These are phyloP conservation scores for Solanum bulbocastanum DNA, from an alignment of 257 asterid genomes.

Conservation along the genomic window DNA sequence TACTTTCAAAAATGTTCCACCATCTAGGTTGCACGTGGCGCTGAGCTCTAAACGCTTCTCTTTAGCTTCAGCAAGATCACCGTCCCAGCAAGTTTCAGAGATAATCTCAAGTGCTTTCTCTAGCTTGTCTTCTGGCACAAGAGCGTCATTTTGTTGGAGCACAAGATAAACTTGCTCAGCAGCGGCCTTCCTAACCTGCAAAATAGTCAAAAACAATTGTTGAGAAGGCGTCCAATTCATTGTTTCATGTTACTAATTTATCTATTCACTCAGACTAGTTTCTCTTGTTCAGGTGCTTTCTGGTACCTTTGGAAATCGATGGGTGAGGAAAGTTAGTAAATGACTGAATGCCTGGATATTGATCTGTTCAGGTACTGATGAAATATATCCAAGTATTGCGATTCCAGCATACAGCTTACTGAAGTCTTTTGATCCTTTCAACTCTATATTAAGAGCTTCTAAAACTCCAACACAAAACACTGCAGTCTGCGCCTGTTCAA, in stretches of 20 bases:
- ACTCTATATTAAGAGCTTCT: constrained; percentile 54
- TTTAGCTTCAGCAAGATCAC: constrained; percentile 70
- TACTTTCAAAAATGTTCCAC: constrained; percentile 12
- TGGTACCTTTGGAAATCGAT: constrained; percentile 81
- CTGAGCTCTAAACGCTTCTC: constrained; percentile 43
- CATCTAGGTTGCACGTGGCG: constrained; percentile 41
- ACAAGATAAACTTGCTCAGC: constrained; percentile 84
- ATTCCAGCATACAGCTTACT: constrained; percentile 74
- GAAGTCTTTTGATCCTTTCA: constrained; percentile 83
- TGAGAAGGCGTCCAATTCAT: neutral
- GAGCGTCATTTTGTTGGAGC: constrained; percentile 51
- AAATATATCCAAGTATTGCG: constrained; percentile 75
- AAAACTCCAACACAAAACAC: constrained; percentile 58
- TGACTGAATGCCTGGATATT: constrained; percentile 52
- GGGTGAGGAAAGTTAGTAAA: constrained; percentile 59
- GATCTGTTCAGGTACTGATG: constrained; percentile 54
- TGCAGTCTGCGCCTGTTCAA: constrained; percentile 51
- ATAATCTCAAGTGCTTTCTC: constrained; percentile 66
- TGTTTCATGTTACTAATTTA: neutral
- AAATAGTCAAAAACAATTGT: neutral
- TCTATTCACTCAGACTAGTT: neutral
- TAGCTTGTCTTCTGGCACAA: constrained; percentile 48
- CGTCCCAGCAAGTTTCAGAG: constrained; percentile 91
- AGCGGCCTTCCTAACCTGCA: constrained; percentile 70
- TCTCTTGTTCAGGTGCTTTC: neutral